A percentile compares a stretch with the other conserved stretches of the same genome.
phyloP scores from a whole-genome alignment of 179 eudicot species.

The Carnegiea gigantea region DNA sequence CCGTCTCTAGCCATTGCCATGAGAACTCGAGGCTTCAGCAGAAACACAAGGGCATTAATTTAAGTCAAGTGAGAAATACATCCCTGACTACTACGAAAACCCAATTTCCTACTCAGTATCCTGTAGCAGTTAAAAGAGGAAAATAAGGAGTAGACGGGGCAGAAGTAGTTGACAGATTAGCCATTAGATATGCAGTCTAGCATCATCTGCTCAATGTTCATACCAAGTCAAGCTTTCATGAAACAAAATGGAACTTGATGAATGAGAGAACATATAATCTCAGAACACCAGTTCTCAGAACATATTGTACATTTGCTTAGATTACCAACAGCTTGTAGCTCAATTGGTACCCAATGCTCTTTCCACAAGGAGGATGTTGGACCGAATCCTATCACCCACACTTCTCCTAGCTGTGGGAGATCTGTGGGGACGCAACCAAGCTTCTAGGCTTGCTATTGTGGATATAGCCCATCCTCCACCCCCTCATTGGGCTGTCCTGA shows the following conservation, averaged over 20 bases:
- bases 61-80: slow-evolving; percentile 3
- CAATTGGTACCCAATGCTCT: too few relatives aligned
- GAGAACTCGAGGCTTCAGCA: slow-evolving; percentile 77
- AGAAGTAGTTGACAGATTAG: background rate
- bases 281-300: background rate
- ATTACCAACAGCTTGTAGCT: too few relatives aligned
- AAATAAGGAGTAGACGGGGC: background rate
- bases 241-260: slow-evolving; percentile 4
- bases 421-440: too few relatives aligned
- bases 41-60: slow-evolving; percentile 5
- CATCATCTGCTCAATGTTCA: background rate
- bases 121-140: background rate
- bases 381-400: too few relatives aligned
- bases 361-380: too few relatives aligned
- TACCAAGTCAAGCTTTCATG: background rate
- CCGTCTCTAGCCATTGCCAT: slow-evolving; percentile 99
- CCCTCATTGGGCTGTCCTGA: too few relatives aligned
- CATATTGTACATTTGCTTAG: too few relatives aligned
- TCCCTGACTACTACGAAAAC: background rate
- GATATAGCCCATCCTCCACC: too few relatives aligned
- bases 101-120: background rate
- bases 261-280: background rate
- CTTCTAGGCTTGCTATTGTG: too few relatives aligned
- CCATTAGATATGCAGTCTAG: background rate
- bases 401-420: too few relatives aligned